These are phyloP conservation scores for Tetrapisispora taiwanensis DNA, from an alignment of 805 yeast species.

Conservation along the genomic window DNA sequence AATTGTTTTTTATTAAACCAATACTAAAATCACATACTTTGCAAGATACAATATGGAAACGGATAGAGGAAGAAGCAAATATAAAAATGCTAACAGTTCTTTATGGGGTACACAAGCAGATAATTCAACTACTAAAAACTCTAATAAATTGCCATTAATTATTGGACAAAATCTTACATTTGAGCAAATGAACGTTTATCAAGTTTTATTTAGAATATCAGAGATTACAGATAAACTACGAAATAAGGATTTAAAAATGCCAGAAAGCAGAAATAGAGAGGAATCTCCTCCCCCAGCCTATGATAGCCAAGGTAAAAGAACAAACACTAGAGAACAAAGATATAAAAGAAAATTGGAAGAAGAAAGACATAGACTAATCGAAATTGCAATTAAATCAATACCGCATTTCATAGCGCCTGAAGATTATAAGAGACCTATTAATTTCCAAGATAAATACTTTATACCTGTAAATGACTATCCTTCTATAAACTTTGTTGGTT, in stretches of 20 bases:
- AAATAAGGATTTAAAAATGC: constrained; percentile 42
- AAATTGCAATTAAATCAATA: constrained; percentile 55
- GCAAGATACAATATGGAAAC: not conserved
- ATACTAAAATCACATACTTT: too few species aligned
- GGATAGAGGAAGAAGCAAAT: constrained; percentile 4
- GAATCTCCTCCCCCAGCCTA: constrained; percentile 92
- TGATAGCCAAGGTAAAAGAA: constrained; percentile 72
- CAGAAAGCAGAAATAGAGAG: constrained; percentile 42
- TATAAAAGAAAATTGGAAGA: constrained; percentile 53
- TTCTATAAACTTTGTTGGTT: constrained; percentile 85
- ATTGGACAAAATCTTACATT: constrained; percentile 44
- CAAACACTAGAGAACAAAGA: constrained; percentile 71
- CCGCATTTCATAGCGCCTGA: constrained; percentile 75
- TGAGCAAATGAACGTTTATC: constrained; percentile 75
- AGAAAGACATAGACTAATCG: constrained; percentile 75
- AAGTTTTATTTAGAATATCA: constrained; percentile 60
- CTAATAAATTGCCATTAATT: constrained; percentile 30
- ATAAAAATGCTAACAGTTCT: constrained; percentile 1
- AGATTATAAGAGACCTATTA: constrained; percentile 62
- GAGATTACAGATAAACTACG: constrained; percentile 60
- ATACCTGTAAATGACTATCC: constrained; percentile 84
- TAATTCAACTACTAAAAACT: constrained; percentile 5
- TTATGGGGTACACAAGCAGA: constrained; percentile 10
- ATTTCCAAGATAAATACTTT: constrained; percentile 69
- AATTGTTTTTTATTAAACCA: too few species aligned